Evolutionary conservation across 164 flowering plant species (phyloP).

Genomic region (Vitis rupestris): DNA sequence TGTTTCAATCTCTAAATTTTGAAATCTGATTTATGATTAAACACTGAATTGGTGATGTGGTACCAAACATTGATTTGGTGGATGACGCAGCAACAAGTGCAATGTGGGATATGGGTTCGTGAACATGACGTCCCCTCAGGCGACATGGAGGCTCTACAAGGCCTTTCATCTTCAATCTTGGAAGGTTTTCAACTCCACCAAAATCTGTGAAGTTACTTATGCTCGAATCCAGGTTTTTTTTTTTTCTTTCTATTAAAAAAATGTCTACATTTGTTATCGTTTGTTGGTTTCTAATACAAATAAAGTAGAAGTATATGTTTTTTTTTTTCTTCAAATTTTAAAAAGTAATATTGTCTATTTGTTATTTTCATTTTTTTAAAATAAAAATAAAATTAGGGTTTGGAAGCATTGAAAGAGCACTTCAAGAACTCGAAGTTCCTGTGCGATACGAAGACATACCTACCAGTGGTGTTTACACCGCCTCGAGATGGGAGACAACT

Average conservation of each 20-base stretch:
- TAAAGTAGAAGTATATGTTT: no score
- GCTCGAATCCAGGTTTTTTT: slow-evolving; percentile 79
- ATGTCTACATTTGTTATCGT: no score
- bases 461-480: slow-evolving; percentile 82
- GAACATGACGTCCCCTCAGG: slow-evolving; percentile 86
- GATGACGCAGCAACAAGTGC: slow-evolving; percentile 74
- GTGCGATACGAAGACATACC: slow-evolving; percentile 67
- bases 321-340: background rate
- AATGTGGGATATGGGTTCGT: slow-evolving; percentile 98
- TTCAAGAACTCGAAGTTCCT: slow-evolving; percentile 94
- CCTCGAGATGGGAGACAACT: slow-evolving; percentile 78
- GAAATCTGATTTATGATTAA: no score
- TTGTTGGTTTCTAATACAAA: no score
- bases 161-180: slow-evolving; percentile 80
- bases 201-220: slow-evolving; percentile 85
- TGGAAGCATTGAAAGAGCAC: slow-evolving; percentile 85
- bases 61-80: background rate
- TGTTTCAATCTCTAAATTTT: no score
- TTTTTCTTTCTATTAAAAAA: background rate
- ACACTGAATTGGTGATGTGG: no score
- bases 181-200: slow-evolving; percentile 93
- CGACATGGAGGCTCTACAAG: slow-evolving; percentile 78
- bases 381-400: slow-evolving; percentile 47
- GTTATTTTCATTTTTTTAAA: background rate
- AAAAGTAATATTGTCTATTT: background rate